Percentiles rank a stretch among this genome's conserved stretches.
phyloP scores from a whole-genome alignment of 2,329 filamentous ascomycete species.

The Botrytis fabae region DNA sequence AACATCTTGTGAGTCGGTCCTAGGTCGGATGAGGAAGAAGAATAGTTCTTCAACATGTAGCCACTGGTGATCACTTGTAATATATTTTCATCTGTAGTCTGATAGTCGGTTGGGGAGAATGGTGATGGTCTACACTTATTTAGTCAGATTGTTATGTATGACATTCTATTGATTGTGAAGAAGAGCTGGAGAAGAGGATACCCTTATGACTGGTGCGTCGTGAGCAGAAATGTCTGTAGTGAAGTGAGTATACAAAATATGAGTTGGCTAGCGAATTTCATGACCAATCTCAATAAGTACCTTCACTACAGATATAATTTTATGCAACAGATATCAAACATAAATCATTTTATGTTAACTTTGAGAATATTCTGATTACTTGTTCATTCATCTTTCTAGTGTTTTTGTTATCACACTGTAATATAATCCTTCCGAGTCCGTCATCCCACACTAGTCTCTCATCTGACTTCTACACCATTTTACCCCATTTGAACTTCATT shows the following conservation, averaged over 20 bases:
- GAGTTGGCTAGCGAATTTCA: background rate
- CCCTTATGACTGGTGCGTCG: background rate
- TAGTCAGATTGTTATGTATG: background rate
- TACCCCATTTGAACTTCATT: background rate
- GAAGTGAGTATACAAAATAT: background rate
- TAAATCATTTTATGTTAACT: background rate
- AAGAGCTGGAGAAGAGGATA: background rate
- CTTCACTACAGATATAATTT: background rate
- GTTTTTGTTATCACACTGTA: slow-evolving; percentile 6
- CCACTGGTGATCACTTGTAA: too few species aligned
- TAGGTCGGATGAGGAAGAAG: background rate
- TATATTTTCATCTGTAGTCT: background rate
- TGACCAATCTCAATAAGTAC: background rate
- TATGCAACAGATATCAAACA: background rate
- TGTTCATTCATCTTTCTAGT: background rate
- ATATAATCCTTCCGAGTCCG: background rate
- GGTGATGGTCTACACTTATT: background rate
- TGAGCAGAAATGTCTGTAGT: background rate
- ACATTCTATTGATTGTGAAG: background rate
- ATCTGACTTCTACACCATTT: background rate
- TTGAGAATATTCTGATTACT: background rate
- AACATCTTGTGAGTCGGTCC: background rate
- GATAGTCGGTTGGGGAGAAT: background rate
- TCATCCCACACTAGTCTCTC: background rate
- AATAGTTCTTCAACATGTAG: background rate